Evolutionary conservation across 768 basidiomycete genomes (phyloP).

Genomic region (Rhodotorula sphaerocarpa): DNA sequence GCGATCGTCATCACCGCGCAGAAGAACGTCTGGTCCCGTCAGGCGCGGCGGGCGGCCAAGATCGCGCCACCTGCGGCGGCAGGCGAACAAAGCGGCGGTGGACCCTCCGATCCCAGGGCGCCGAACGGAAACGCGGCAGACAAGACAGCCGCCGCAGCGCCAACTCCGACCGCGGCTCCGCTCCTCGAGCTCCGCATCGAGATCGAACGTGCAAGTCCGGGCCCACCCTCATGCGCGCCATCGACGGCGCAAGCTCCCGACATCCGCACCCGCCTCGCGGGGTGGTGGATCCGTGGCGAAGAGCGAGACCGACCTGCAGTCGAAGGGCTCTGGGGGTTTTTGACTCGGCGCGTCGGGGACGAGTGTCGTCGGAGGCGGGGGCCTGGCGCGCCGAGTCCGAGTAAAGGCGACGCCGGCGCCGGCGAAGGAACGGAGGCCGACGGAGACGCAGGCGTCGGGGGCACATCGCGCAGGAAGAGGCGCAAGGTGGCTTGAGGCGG

Average conservation of each 20-base stretch:
- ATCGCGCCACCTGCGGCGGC: neutral
- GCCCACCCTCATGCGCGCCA: too few species aligned
- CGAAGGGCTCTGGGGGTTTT: neutral
- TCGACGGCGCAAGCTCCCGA: too few species aligned
- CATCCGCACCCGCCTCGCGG: neutral
- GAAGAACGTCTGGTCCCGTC: slow-evolving; percentile 61
- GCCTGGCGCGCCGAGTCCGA: too few species aligned
- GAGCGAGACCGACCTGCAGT: neutral
- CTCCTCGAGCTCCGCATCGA: neutral
- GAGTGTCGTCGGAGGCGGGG: neutral
- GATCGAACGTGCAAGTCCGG: neutral
- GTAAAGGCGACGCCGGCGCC: neutral
- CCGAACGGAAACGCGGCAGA: too few species aligned
- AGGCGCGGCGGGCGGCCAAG: slow-evolving; percentile 47
- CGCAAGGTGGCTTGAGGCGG: too few species aligned
- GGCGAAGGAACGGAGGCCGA: neutral
- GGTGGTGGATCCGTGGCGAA: neutral
- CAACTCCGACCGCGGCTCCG: neutral
- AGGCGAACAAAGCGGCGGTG: neutral
- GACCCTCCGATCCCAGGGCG: too few species aligned
- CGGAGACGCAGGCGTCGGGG: too few species aligned
- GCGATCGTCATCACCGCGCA: slow-evolving; percentile 36
- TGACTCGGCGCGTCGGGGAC: slow-evolving; percentile 7
- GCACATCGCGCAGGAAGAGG: too few species aligned
- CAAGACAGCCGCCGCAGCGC: too few species aligned